Evolutionary conservation across 345 rosid genomes (phyloP).

Genomic region (Microthlaspi erraticum): DNA sequence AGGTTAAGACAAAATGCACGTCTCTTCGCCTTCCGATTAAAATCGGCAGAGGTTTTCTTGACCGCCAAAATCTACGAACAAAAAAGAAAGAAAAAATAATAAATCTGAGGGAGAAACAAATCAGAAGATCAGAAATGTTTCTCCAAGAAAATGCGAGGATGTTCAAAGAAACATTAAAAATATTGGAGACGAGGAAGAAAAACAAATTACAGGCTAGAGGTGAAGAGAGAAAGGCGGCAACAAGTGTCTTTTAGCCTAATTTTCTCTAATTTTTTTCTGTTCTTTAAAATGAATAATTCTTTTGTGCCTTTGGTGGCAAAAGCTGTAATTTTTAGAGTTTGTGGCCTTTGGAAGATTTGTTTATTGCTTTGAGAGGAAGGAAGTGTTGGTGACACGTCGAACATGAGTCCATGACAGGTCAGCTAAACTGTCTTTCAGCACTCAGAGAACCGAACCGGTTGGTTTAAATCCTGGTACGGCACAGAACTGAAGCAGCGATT

Average conservation of each 20-base stretch:
- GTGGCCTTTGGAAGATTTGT: slow-evolving; percentile 1
- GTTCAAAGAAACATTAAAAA: slow-evolving; percentile 24
- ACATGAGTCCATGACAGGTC: slow-evolving; percentile 29
- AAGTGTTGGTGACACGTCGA: slow-evolving; percentile 42
- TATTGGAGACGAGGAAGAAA: slow-evolving; percentile 15
- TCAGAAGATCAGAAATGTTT: slow-evolving; percentile 31
- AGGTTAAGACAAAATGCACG: not conserved
- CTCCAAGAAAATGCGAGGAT: slow-evolving; percentile 32
- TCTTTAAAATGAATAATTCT: not conserved
- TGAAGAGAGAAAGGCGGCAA: slow-evolving; percentile 50
- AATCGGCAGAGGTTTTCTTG: slow-evolving; percentile 10
- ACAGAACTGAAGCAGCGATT: slow-evolving; percentile 5
- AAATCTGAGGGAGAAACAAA: slow-evolving; percentile 28
- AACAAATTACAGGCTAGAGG: slow-evolving; percentile 45
- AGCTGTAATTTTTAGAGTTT: slow-evolving; percentile 24
- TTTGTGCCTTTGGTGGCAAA: slow-evolving; percentile 15
- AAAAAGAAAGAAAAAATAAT: not conserved
- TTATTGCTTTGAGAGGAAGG: slow-evolving; percentile 29
- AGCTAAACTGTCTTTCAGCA: slow-evolving; percentile 30
- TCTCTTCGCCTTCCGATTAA: slow-evolving; percentile 35
- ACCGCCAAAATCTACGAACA: not conserved
- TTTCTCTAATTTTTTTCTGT: not conserved
- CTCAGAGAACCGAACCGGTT: slow-evolving; percentile 7
- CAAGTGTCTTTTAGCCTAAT: slow-evolving; percentile 23
- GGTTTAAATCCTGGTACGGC: not conserved